phyloP scores from a whole-genome alignment of 192 early-diverging fungal species.

The Entomortierella chlamydospora region DNA sequence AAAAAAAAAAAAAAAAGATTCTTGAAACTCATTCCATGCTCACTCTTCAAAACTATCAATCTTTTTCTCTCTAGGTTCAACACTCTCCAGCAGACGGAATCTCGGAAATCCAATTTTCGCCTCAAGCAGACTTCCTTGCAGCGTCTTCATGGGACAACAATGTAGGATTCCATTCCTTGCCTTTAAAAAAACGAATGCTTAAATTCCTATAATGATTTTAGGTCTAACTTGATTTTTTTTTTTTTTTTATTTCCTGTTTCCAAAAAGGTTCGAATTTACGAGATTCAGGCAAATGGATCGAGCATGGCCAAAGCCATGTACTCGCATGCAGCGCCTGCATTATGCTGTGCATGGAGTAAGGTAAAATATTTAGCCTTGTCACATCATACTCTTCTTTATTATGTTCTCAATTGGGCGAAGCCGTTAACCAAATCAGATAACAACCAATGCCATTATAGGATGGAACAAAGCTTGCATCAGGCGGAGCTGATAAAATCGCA shows the following conservation, averaged over 20 bases:
- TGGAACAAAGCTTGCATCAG: conserved; percentile 89
- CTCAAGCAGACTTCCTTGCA: conserved; percentile 85
- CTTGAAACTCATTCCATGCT: background rate
- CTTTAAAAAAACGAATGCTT: too few species aligned
- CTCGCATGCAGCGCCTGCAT: conserved; percentile 83
- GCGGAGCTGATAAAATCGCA: conserved; percentile 90
- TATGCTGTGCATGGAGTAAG: conserved; percentile 89
- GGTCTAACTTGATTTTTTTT: background rate
- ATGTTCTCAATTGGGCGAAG: conserved; percentile 17
- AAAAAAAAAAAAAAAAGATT: background rate
- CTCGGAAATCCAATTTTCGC: conserved; percentile 83
- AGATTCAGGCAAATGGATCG: conserved; percentile 81
- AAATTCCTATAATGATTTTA: too few species aligned
- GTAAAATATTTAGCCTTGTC: conserved; percentile 50
- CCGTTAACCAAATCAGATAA: background rate
- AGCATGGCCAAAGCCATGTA: conserved; percentile 84
- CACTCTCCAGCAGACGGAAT: conserved; percentile 82
- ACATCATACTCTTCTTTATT: background rate
- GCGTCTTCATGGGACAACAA: conserved; percentile 93
- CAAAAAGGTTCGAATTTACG: conserved; percentile 91
- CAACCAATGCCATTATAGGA: conserved; percentile 69
- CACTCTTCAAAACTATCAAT: background rate
- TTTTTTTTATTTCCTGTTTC: background rate
- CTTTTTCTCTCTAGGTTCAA: conserved; percentile 53
- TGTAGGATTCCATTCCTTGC: conserved; percentile 37